These are phyloP conservation scores for Coprinopsis marcescibilis DNA, from an alignment of 768 basidiomycete genomes.

Conservation along the genomic window DNA sequence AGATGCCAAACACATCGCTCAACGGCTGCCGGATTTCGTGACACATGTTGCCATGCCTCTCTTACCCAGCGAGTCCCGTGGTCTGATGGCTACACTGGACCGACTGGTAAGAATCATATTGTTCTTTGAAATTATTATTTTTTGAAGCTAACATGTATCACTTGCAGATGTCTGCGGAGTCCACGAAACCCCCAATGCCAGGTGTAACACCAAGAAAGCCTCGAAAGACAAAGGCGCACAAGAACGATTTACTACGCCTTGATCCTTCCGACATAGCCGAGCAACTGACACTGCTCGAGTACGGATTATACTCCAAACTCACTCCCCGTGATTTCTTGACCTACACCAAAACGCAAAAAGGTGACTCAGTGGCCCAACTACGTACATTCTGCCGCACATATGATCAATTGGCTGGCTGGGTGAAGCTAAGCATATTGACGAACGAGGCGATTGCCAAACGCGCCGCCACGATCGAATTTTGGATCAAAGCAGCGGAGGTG, in stretches of 20 bases:
- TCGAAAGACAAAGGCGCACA: conserved; percentile 44
- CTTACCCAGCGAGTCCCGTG: conserved; percentile 39
- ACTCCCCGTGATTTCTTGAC: conserved; percentile 68
- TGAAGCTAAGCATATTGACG: conserved; percentile 55
- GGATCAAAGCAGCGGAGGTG: conserved; percentile 78
- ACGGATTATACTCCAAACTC: conserved; percentile 61
- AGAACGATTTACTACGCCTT: conserved; percentile 58
- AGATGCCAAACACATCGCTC: conserved; percentile 59
- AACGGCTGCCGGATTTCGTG: conserved; percentile 52
- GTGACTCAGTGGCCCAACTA: conserved; percentile 37
- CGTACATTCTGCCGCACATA: conserved; percentile 52
- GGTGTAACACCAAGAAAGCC: conserved; percentile 27
- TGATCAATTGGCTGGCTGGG: conserved; percentile 62
- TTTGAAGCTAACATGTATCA: too few relatives aligned
- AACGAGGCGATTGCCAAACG: conserved; percentile 46
- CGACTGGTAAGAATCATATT: conserved; percentile 39
- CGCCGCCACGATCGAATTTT: conserved; percentile 58
- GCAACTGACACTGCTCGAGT: conserved; percentile 76
- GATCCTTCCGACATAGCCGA: conserved; percentile 70
- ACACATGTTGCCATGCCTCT: conserved; percentile 34
- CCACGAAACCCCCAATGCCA: conserved; percentile 19
- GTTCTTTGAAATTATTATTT: conserved; percentile 8
- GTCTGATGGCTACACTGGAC: conserved; percentile 47
- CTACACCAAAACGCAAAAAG: conserved; percentile 43
- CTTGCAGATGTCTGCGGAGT: conserved; percentile 37